Percentiles rank a stretch among this genome's conserved stretches.
Conservation (phyloP, 2,329 filamentous ascomycete species). For the Colletotrichum lini region DNA sequence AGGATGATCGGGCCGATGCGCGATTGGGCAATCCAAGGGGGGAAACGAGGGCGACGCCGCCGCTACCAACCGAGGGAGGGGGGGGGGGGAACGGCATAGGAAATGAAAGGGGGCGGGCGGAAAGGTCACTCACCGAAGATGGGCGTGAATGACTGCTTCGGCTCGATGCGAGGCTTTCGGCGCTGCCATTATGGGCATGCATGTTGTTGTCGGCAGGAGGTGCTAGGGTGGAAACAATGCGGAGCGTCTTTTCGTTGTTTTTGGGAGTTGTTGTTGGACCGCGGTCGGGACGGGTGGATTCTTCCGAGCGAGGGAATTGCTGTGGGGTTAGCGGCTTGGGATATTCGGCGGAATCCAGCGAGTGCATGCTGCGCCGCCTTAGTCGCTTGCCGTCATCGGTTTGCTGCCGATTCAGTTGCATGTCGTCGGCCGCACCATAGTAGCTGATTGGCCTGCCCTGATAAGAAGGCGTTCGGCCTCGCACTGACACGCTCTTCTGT, state of each 20-base stretch:
- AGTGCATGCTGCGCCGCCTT: constrained; percentile 86
- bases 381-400: constrained; percentile 83
- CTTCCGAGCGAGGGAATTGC: constrained; percentile 51
- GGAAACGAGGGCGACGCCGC: constrained; percentile 20
- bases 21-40: constrained; percentile 61
- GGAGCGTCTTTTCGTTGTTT: constrained; percentile 56
- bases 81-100: background rate
- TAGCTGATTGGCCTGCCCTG: constrained; percentile 67
- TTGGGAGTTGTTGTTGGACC: constrained; percentile 39
- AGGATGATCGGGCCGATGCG: constrained; percentile 45
- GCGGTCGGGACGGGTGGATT: constrained; percentile 43
- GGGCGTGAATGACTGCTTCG: constrained; percentile 73
- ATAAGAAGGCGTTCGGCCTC: constrained; percentile 52
- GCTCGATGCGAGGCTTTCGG: constrained; percentile 74
- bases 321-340: constrained; percentile 56
- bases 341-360: constrained; percentile 65
- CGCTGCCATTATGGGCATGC: constrained; percentile 69
- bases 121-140: constrained; percentile 72
- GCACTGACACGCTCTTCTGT: constrained; percentile 37
- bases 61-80: background rate
- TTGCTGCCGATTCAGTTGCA: constrained; percentile 71
- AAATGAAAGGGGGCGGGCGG: background rate
- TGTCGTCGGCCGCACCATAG: constrained; percentile 74
- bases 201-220: constrained; percentile 47
- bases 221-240: constrained; percentile 49